A percentile compares a stretch with the other conserved stretches of the same genome.
These are phyloP conservation scores for Leishmania mexicana DNA, from an alignment of 208 protist species.

Conservation along the genomic window DNA sequence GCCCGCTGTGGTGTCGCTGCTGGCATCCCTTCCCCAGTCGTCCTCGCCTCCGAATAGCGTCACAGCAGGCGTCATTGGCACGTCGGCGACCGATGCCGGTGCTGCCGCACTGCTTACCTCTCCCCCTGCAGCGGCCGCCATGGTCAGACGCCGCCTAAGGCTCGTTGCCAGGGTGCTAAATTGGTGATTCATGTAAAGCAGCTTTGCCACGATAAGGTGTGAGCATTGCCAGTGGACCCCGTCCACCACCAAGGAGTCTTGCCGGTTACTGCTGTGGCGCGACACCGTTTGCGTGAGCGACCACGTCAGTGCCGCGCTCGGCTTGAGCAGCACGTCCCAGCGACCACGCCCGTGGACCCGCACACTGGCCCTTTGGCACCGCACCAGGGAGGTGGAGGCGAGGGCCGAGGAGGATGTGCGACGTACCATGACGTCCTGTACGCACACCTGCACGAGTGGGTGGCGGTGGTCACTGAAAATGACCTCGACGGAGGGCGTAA, in stretches of 20 bases:
- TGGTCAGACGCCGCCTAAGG: conserved; percentile 16
- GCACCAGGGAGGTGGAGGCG: conserved; percentile 33
- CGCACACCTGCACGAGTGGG: conserved; percentile 51
- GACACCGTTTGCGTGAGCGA: conserved; percentile 44
- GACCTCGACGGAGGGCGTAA: conserved; percentile 46
- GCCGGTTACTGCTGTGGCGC: conserved; percentile 58
- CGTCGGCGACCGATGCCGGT: neutral
- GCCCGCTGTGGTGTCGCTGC: neutral
- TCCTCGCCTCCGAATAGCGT: neutral
- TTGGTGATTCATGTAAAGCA: conserved; percentile 52
- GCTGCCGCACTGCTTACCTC: neutral
- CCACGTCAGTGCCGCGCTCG: conserved; percentile 38
- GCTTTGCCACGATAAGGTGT: conserved; percentile 59
- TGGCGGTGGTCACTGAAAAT: conserved; percentile 70
- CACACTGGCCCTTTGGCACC: conserved; percentile 39
- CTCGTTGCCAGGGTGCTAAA: conserved; percentile 14
- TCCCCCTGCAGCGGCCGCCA: conserved; percentile 8
- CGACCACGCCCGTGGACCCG: conserved; percentile 74
- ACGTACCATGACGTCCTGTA: conserved; percentile 45
- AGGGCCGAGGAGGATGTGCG: conserved; percentile 21
- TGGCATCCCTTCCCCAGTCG: neutral
- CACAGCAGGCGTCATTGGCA: neutral
- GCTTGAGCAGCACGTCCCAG: conserved; percentile 66
- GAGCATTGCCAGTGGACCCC: conserved; percentile 65
- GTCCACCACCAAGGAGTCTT: conserved; percentile 44